Percentiles rank a stretch among this genome's conserved stretches.
Evolutionary conservation across 176 grass and related monocot genomes (phyloP).

Genomic region (Eleusine coracana): DNA sequence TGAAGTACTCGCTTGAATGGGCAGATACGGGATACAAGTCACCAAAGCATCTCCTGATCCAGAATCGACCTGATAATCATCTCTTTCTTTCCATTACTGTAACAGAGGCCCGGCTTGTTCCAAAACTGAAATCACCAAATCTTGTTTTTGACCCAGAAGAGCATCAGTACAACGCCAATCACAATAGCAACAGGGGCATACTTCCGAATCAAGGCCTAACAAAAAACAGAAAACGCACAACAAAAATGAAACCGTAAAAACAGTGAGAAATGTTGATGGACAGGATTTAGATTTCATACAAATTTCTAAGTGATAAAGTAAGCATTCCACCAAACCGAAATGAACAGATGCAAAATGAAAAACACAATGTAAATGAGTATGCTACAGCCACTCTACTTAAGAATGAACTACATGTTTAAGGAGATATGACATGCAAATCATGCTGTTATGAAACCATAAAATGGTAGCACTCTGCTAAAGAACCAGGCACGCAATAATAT

Average conservation of each 20-base stretch:
- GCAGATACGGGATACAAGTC: conserved; percentile 60
- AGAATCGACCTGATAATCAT: conserved; percentile 19
- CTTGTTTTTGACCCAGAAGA: conserved; percentile 77
- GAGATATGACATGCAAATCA: not conserved
- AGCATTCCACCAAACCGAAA: not conserved
- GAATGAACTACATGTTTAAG: not conserved
- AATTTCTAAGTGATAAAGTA: not conserved
- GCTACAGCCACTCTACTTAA: not conserved
- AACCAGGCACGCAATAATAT: not conserved
- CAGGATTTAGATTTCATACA: not conserved
- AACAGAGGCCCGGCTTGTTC: conserved; percentile 16
- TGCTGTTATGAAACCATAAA: not conserved
- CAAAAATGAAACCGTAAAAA: conserved; percentile 1
- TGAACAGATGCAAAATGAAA: not conserved
- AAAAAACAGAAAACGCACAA: not conserved
- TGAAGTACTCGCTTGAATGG: conserved; percentile 52
- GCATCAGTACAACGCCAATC: conserved; percentile 67
- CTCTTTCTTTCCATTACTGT: conserved; percentile 11
- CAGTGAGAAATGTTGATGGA: not conserved
- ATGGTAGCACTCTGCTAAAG: not conserved
- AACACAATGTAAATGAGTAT: not conserved
- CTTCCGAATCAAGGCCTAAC: conserved; percentile 76
- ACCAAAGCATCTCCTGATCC: conserved; percentile 46
- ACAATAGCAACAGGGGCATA: conserved; percentile 75
- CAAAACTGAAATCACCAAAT: conserved; percentile 65